These are phyloP conservation scores for Spathaspora sp. DNA, from an alignment of 1,139 yeast species.

Conservation along the genomic window DNA sequence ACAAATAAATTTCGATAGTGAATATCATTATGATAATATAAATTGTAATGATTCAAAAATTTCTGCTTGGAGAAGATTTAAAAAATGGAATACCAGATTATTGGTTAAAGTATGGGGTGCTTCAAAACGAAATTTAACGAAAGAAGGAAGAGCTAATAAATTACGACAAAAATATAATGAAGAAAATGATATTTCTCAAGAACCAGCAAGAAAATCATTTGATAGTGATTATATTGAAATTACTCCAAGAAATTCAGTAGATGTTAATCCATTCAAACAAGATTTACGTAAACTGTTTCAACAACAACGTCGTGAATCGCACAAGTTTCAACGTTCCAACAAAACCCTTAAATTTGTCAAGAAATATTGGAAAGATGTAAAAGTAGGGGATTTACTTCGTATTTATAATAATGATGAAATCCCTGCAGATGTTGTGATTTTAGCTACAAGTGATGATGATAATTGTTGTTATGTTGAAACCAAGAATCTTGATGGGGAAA, in stretches of 20 bases:
- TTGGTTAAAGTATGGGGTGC: conserved; percentile 29
- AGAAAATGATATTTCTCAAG: conserved; percentile 11
- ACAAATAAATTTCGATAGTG: conserved; percentile 16
- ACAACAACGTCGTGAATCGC: conserved; percentile 9
- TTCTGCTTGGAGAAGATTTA: conserved; percentile 60
- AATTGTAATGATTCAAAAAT: conserved; percentile 50
- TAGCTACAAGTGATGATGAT: conserved; percentile 54
- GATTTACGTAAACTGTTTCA: conserved; percentile 25
- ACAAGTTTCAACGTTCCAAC: conserved; percentile 11
- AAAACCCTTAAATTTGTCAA: conserved; percentile 31
- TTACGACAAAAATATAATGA: conserved; percentile 19
- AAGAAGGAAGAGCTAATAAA: conserved; percentile 38
- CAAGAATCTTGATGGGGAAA: conserved; percentile 61
- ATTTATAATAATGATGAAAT: conserved; percentile 56
- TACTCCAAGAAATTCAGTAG: conserved; percentile 18
- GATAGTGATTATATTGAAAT: conserved; percentile 27
- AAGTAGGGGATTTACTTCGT: conserved; percentile 54
- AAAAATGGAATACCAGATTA: conserved; percentile 45
- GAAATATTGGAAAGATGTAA: conserved; percentile 53
- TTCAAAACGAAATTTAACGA: conserved; percentile 33
- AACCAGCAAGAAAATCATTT: conserved; percentile 29
- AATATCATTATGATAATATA: conserved; percentile 31
- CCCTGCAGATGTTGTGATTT: conserved; percentile 54
- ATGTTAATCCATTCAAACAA: conserved; percentile 23
- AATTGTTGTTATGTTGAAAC: conserved; percentile 58